phyloP scores from a whole-genome alignment of 2,329 filamentous ascomycete species.

The Sporothrix humicola region DNA sequence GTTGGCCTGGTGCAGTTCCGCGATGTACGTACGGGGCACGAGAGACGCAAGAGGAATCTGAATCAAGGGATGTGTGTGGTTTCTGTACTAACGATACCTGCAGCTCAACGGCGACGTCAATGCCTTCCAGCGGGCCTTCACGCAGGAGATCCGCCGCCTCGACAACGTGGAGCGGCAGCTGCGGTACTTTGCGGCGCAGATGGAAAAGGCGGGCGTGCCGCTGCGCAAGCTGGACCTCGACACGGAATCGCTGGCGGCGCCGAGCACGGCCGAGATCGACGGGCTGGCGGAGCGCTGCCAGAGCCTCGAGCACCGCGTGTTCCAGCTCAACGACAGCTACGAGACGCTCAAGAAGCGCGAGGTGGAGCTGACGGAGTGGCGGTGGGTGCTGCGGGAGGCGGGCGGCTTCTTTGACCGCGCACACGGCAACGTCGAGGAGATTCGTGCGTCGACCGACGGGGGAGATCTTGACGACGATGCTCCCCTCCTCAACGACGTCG shows the following conservation, averaged over 20 bases:
- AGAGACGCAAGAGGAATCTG: no score
- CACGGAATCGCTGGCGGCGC: conserved; percentile 80
- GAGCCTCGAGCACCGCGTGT: conserved; percentile 87
- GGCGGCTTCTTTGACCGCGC: conserved; percentile 97
- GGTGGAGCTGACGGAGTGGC: conserved; percentile 96
- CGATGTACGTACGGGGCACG: conserved; percentile 79
- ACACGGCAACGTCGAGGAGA: conserved; percentile 95
- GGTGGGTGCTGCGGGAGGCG: conserved; percentile 95
- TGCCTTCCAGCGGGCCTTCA: conserved; percentile 96
- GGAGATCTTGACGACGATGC: conserved; percentile 74
- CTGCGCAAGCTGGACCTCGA: conserved; percentile 93
- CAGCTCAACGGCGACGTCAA: conserved; percentile 92
- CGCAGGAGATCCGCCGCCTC: conserved; percentile 93
- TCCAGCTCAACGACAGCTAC: conserved; percentile 95
- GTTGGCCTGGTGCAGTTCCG: conserved; percentile 95
- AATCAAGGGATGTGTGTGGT: no score
- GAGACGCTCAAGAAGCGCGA: conserved; percentile 98
- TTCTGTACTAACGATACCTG: no score
- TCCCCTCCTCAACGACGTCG: conserved; percentile 88
- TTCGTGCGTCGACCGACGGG: conserved; percentile 79
- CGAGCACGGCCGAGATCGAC: conserved; percentile 93
- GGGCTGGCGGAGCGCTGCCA: conserved; percentile 92
- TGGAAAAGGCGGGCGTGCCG: conserved; percentile 87
- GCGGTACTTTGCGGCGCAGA: conserved; percentile 92
- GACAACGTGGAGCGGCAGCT: conserved; percentile 99